These are phyloP conservation scores for Xylaria sp. DNA, from an alignment of 495 filamentous ascomycete genomes.

Conservation along the genomic window DNA sequence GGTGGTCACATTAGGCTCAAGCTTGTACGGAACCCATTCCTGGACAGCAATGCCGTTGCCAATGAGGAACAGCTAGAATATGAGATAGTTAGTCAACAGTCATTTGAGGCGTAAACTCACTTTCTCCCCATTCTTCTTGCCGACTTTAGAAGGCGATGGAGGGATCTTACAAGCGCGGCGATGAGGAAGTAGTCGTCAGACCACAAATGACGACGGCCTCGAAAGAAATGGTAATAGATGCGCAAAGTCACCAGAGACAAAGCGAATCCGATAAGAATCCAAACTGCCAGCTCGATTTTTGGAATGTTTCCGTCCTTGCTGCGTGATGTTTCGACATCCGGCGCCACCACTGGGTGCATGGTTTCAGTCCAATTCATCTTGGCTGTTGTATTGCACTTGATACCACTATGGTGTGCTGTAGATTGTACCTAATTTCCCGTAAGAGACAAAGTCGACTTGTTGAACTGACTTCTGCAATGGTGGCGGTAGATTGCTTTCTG, in stretches of 20 bases:
- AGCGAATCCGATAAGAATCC: constrained; percentile 10
- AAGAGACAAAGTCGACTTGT: neutral
- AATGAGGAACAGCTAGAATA: constrained; percentile 11
- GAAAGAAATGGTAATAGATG: constrained; percentile 20
- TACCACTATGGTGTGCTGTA: neutral
- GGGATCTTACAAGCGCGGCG: constrained; percentile 21
- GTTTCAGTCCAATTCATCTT: constrained; percentile 7
- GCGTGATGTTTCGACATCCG: constrained; percentile 21
- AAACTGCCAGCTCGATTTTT: constrained; percentile 16
- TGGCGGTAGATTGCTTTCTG: neutral
- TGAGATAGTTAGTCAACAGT: neutral
- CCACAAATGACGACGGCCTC: constrained; percentile 23
- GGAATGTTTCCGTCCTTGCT: constrained; percentile 18
- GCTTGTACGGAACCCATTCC: constrained; percentile 25
- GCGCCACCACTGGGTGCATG: constrained; percentile 9
- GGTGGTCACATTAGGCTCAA: constrained; percentile 26
- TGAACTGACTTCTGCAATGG: neutral
- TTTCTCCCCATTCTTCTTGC: neutral
- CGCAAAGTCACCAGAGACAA: constrained; percentile 8
- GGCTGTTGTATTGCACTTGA: neutral
- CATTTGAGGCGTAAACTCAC: neutral
- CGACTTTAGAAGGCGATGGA: neutral
- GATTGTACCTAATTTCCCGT: neutral
- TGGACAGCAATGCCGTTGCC: constrained; percentile 13
- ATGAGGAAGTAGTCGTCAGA: constrained; percentile 27